These are phyloP conservation scores for Pseudocercospora cruenta DNA, from an alignment of 2,329 filamentous ascomycete genomes.

Conservation along the genomic window DNA sequence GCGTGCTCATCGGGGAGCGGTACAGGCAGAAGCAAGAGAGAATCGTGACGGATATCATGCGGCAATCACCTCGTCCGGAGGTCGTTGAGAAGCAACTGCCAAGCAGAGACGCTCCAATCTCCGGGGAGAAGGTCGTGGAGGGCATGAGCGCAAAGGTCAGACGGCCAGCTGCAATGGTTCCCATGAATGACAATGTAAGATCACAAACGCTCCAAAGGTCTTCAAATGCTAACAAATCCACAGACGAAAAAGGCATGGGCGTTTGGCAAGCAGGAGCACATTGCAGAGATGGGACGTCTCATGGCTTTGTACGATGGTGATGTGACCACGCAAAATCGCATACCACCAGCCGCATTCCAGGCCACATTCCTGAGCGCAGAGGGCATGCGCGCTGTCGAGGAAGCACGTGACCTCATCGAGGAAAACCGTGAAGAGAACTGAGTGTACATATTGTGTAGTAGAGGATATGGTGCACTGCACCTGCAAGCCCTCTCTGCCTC, in stretches of 20 bases:
- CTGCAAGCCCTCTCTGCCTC: background rate
- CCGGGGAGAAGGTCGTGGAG: background rate
- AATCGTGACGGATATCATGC: slow-evolving; percentile 1
- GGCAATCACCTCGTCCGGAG: background rate
- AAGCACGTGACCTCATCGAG: no score
- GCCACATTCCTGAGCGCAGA: slow-evolving; percentile 8
- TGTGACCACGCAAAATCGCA: slow-evolving; percentile 6
- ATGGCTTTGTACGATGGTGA: slow-evolving; percentile 14
- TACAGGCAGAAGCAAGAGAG: slow-evolving; percentile 3
- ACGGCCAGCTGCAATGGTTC: background rate
- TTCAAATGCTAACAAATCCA: background rate
- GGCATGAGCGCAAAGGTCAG: slow-evolving; percentile 2
- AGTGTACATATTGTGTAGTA: no score
- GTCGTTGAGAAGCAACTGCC: background rate
- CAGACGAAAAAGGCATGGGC: background rate
- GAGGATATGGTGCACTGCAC: no score
- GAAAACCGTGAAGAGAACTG: no score
- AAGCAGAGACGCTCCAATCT: background rate
- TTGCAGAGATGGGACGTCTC: slow-evolving; percentile 18
- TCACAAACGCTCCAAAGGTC: background rate
- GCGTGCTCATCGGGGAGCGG: slow-evolving; percentile 14
- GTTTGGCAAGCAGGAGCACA: slow-evolving; percentile 18
- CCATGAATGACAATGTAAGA: background rate
- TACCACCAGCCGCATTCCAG: slow-evolving; percentile 4
- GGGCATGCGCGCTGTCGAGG: background rate